Percentiles rank a stretch among this genome's conserved stretches.
These are phyloP conservation scores for Conidiobolus incongruus DNA, from an alignment of 371 early-diverging fungal genomes.

Conservation along the genomic window DNA sequence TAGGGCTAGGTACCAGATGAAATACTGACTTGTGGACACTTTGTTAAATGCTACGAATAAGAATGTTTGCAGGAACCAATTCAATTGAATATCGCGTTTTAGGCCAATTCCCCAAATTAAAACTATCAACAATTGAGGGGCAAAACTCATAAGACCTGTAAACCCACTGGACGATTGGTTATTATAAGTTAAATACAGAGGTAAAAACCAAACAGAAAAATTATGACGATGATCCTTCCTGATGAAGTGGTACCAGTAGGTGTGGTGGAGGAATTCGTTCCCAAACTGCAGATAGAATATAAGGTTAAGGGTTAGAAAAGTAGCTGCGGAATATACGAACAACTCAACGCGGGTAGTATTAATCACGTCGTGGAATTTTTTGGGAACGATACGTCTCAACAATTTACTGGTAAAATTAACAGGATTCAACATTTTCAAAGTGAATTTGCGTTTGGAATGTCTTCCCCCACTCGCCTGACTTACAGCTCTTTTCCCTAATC, in stretches of 20 bases:
- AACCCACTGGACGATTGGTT: too few species aligned
- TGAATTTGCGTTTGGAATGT: background rate
- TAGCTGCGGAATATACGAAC: background rate
- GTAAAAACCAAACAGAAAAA: slow-evolving; percentile 88
- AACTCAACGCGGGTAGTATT: background rate
- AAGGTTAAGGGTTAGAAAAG: background rate
- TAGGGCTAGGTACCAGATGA: slow-evolving; percentile 94
- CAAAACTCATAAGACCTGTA: too few species aligned
- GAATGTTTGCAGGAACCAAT: slow-evolving; percentile 81
- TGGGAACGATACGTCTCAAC: background rate
- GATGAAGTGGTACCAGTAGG: slow-evolving; percentile 81
- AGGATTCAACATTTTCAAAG: too few species aligned
- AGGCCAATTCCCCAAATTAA: too few species aligned
- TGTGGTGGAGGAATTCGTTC: slow-evolving; percentile 64
- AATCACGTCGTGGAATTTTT: background rate
- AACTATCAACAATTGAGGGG: too few species aligned
- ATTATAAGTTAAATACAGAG: slow-evolving; percentile 69
- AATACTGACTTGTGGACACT: slow-evolving; percentile 96
- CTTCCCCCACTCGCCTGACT: too few species aligned
- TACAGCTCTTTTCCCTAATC: slow-evolving; percentile 2
- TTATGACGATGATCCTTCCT: slow-evolving; percentile 97
- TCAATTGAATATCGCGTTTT: slow-evolving; percentile 75
- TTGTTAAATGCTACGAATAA: slow-evolving; percentile 91
- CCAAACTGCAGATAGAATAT: slow-evolving; percentile 24
- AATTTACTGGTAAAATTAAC: too few species aligned